A percentile compares a stretch with the other conserved stretches of the same genome.
Evolutionary conservation across 2,329 filamentous ascomycete species (phyloP).

Genomic region (Septoria petroselini): DNA sequence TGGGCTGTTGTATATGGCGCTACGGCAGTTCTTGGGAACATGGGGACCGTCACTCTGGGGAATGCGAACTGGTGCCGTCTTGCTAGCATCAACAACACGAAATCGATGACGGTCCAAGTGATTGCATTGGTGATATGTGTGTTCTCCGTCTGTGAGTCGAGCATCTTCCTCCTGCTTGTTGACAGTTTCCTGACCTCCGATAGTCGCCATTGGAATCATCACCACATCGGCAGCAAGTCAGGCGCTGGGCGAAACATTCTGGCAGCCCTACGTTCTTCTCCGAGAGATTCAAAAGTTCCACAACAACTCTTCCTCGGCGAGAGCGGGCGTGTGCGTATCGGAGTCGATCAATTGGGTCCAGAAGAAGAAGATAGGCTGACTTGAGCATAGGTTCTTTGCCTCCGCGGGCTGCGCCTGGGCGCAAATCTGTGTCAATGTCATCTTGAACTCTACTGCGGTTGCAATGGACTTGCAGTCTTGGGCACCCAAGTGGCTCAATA

Average conservation of each 20-base stretch:
- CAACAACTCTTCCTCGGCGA: constrained; percentile 26
- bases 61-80: constrained; percentile 18
- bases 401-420: constrained; percentile 32
- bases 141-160: background rate
- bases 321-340: constrained; percentile 28
- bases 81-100: constrained; percentile 4
- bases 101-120: constrained; percentile 15
- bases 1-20: constrained; percentile 21
- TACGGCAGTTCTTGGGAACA: constrained; percentile 17
- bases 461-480: constrained; percentile 34
- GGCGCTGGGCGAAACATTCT: constrained; percentile 13
- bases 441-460: constrained; percentile 30
- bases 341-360: background rate
- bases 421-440: constrained; percentile 32
- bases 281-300: constrained; percentile 18
- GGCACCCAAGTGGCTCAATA: constrained; percentile 27
- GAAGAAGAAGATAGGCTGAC: background rate
- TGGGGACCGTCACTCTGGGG: constrained; percentile 14
- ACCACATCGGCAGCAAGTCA: constrained; percentile 19
- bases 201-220: constrained; percentile 18
- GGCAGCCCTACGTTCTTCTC: constrained; percentile 20
- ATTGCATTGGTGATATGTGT: constrained; percentile 9
- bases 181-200: background rate
- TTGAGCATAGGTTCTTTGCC: constrained; percentile 28
- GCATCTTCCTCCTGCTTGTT: background rate